Evolutionary conservation across 2,329 filamentous ascomycete species (phyloP), one percentile per base, ranked within the genome.

Genomic region (Nigrospora sphaerica): DNA sequence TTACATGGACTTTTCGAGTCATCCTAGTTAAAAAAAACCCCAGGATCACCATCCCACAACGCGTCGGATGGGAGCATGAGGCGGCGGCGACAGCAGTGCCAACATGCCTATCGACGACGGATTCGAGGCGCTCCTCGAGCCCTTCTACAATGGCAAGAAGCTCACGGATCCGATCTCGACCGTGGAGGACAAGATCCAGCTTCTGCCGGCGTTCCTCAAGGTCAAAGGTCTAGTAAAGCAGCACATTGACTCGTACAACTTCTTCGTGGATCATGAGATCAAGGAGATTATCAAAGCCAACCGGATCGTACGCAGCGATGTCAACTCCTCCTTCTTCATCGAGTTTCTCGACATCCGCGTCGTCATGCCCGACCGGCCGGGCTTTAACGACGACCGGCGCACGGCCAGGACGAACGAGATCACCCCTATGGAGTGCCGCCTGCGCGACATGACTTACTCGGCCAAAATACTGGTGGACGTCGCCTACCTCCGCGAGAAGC

Each of bases 171-270:
- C 79, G 37, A 80, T 84, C 54, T 81, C 75, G 28, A 81, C 75
- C 46, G 77, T 75, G 56, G 77, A 86, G 60, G 93, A 98, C 72
- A 98, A 98, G 75, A 96, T 92, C 81, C 95, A 97, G 64, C 75
- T 98, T 37, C 71, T 98, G 28, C 95, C 93, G 1, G 93, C 93
- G n/a, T 98, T 98, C 66, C 73, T 98, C 49, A 96, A 96, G 67
- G 91, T 96, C 59, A 98, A 98, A 69, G 91, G 91, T 47, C 74
- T 96, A 47, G 91, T 96, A 45, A 96, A 96, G 67, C 92, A 97
- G 73, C 91, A 96, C 66, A 92, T 95, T 62, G 95, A 98, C 71
- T 97, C 93, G 19, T 98, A 95, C 76, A 96, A 98, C 70, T 95
- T 93, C 70, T 97, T 98, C 58, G 86, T 96, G 55, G 89, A 98